A percentile compares a stretch with the other conserved stretches of the same genome.
Evolutionary conservation across 768 basidiomycete species (phyloP).

Genomic region (Tulasnella sp.): DNA sequence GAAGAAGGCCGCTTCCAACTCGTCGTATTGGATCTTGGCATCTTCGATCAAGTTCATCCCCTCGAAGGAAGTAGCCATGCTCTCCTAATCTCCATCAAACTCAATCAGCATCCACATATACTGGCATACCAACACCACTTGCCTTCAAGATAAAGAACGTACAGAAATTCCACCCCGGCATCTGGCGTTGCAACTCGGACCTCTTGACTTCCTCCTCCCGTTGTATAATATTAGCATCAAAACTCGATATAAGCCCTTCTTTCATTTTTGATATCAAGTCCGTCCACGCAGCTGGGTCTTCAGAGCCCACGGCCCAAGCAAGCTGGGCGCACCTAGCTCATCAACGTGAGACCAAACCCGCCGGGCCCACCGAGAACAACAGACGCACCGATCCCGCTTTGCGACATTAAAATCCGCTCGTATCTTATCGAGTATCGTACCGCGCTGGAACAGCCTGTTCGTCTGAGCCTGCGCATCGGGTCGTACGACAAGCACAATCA

Average conservation of each 20-base stretch:
- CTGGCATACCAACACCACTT: slow-evolving; percentile 17
- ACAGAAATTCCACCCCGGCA: slow-evolving; percentile 98
- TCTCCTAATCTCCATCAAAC: slow-evolving; percentile 51
- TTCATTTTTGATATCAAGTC: slow-evolving; percentile 83
- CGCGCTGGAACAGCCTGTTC: slow-evolving; percentile 70
- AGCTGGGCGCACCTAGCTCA: slow-evolving; percentile 63
- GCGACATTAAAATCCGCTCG: slow-evolving; percentile 84
- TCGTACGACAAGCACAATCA: slow-evolving; percentile 75
- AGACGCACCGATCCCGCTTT: slow-evolving; percentile 64
- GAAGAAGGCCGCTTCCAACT: slow-evolving; percentile 74
- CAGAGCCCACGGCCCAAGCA: slow-evolving; percentile 55
- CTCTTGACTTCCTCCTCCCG: slow-evolving; percentile 85
- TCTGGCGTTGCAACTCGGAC: slow-evolving; percentile 76
- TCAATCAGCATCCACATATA: background rate
- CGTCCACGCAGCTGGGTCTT: slow-evolving; percentile 73
- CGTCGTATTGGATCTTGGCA: slow-evolving; percentile 76
- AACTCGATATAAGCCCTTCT: slow-evolving; percentile 73
- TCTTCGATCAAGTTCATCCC: slow-evolving; percentile 84
- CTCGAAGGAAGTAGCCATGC: slow-evolving; percentile 81
- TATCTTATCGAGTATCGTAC: slow-evolving; percentile 78
- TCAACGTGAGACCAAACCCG: background rate
- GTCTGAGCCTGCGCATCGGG: slow-evolving; percentile 49
- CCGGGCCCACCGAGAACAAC: background rate
- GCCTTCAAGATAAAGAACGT: slow-evolving; percentile 96
- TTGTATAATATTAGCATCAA: slow-evolving; percentile 62